A percentile compares a stretch with the other conserved stretches of the same genome.
These are phyloP conservation scores for Exserohilum turcica DNA, from an alignment of 2,329 filamentous ascomycete species.

Conservation along the genomic window DNA sequence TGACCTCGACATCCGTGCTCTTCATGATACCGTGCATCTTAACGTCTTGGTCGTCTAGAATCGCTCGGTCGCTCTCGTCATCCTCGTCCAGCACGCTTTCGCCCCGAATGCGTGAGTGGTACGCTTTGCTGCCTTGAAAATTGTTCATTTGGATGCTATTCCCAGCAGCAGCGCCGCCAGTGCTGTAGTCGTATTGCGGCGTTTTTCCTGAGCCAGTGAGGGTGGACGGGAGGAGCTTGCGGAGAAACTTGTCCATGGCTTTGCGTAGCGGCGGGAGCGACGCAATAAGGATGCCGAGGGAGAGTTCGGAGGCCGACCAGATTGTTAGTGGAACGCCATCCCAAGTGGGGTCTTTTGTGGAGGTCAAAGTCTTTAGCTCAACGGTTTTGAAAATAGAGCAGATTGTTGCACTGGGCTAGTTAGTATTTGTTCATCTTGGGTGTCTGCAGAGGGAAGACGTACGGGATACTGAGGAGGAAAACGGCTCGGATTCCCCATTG, in stretches of 20 bases:
- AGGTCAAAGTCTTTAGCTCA: conserved; percentile 28
- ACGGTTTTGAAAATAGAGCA: conserved; percentile 38
- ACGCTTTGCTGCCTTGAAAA: conserved; percentile 26
- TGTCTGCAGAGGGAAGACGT: conserved; percentile 12
- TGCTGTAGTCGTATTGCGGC: conserved; percentile 19
- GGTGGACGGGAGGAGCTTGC: conserved; percentile 22
- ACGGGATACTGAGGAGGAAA: conserved; percentile 39
- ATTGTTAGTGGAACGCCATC: conserved; percentile 32
- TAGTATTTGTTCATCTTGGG: background rate
- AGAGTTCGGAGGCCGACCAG: conserved; percentile 33
- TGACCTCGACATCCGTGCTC: conserved; percentile 32
- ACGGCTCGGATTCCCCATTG: conserved; percentile 37
- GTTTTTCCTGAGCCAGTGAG: conserved; percentile 13
- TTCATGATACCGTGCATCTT: conserved; percentile 30
- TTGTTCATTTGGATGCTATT: conserved; percentile 20
- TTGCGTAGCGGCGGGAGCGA: conserved; percentile 36
- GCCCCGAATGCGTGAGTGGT: conserved; percentile 24
- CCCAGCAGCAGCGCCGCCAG: background rate
- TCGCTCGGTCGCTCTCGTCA: conserved; percentile 35
- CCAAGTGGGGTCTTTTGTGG: conserved; percentile 33
- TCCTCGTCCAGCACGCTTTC: conserved; percentile 33
- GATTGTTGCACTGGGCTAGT: conserved; percentile 26
- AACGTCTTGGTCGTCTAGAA: conserved; percentile 26
- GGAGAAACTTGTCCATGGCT: conserved; percentile 27
- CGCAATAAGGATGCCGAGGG: conserved; percentile 29